phyloP scores from a whole-genome alignment of 2,329 filamentous ascomycete genomes.

The Talaromyces sp. region DNA sequence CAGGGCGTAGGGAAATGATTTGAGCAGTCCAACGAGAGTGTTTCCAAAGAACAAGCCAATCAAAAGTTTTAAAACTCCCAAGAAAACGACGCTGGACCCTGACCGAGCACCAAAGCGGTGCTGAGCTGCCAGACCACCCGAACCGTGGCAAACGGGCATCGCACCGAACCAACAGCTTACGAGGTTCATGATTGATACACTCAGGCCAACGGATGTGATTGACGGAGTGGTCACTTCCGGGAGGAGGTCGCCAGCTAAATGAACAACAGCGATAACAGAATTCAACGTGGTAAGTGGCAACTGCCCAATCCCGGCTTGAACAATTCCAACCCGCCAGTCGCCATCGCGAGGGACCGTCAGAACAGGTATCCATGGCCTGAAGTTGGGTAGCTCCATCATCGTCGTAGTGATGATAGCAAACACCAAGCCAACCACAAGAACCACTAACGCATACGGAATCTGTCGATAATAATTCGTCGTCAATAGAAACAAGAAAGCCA shows the following conservation, averaged over 20 bases:
- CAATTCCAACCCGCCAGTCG: constrained; percentile 53
- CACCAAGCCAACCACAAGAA: constrained; percentile 66
- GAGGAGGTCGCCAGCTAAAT: constrained; percentile 72
- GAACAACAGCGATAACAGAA: constrained; percentile 82
- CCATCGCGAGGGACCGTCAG: constrained; percentile 44
- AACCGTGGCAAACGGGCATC: constrained; percentile 94
- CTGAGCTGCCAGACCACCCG: constrained; percentile 84
- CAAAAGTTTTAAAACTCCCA: constrained; percentile 71
- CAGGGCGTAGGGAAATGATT: constrained; percentile 68
- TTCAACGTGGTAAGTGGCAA: constrained; percentile 89
- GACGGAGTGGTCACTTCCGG: constrained; percentile 65
- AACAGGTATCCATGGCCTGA: constrained; percentile 60
- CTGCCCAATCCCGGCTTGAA: constrained; percentile 74
- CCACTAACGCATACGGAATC: constrained; percentile 72
- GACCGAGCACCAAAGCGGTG: constrained; percentile 88
- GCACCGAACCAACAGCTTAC: constrained; percentile 84
- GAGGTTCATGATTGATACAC: constrained; percentile 79
- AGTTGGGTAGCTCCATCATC: constrained; percentile 45
- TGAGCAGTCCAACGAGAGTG: constrained; percentile 66
- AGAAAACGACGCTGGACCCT: constrained; percentile 74
- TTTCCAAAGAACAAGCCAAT: constrained; percentile 73
- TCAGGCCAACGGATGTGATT: constrained; percentile 73
- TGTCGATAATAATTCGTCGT: constrained; percentile 60
- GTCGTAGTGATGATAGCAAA: constrained; percentile 54
- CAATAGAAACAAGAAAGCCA: constrained; percentile 68